Evolutionary conservation across 306 rosid species (phyloP), one percentile per base, ranked within the genome.

Genomic region (Fragaria ananassa): DNA sequence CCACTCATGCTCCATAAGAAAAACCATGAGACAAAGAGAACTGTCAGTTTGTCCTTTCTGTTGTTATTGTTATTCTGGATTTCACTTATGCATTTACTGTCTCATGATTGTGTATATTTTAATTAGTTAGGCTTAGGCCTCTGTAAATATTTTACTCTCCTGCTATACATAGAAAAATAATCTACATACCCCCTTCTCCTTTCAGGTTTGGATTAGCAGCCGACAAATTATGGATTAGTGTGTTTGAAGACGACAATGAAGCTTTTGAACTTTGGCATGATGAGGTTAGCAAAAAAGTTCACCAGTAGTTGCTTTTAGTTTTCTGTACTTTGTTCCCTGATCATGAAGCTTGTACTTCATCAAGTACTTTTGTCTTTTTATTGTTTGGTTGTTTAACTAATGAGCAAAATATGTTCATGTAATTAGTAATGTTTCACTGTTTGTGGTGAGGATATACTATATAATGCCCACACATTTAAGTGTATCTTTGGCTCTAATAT

Each of bases 221-320:
- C 3, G 81, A 91, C 51, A 88, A 82, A 83, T 76, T 93, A 57
- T 93, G 98, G 98, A 64, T 91, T 77, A 93, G 98, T 76, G 89
- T 93, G 74, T 93, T 87, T 66, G 81, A 89, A 86, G 80, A 93
- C 29, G 96, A 91, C 61, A 85, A 93, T 25, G 93, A 93, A 79
- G 89, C 98, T 69, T 89, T 91, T 72, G 78, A 80, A 65, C 78
- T 93, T 19, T 93, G 96, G 98, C 89, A 84, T 68, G 35, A 86
- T 62, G 86, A 91, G 98, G 98, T 91, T 70, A 37, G 87, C 75
- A 37, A 18, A 25, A 57, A 35, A 18, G 25, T 50, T 84, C 45
- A 29, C 57, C 60, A 34, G 62, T 71, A 8, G 25, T 45, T 74
- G 3, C 72, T 81, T 75, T 79, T 75, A 65, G 29, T 42, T 74